A percentile compares a stretch with the other conserved stretches of the same genome.
Evolutionary conservation across 2,329 filamentous ascomycete genomes (phyloP).

Genomic region (Diaporthe sp.): DNA sequence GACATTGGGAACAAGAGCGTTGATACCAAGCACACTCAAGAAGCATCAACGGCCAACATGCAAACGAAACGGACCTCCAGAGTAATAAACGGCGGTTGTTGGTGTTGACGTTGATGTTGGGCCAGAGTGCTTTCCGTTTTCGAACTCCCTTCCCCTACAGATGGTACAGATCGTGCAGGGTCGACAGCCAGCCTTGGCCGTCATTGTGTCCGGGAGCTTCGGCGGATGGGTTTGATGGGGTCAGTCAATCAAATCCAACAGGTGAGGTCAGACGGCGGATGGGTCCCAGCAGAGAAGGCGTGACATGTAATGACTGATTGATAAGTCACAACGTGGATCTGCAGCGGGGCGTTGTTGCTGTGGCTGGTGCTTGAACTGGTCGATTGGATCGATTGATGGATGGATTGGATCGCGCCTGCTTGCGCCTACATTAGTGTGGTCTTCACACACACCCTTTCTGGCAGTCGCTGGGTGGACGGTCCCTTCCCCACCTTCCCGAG

Average conservation of each 20-base stretch:
- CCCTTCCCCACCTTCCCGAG: slow-evolving; percentile 12
- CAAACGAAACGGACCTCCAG: neutral
- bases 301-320: slow-evolving; percentile 6
- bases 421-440: no score
- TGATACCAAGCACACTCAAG: neutral
- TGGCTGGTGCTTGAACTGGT: neutral
- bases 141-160: neutral
- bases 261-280: slow-evolving; percentile 9
- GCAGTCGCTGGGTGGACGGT: no score
- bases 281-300: neutral
- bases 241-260: neutral
- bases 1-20: neutral
- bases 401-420: neutral
- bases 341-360: slow-evolving; percentile 1
- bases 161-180: neutral
- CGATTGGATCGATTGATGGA: neutral
- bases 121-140: neutral
- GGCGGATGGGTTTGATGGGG: neutral
- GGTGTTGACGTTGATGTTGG: neutral
- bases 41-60: neutral
- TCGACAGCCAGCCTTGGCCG: no score
- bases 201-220: neutral
- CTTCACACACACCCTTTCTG: no score
- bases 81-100: neutral
- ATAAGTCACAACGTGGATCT: neutral